Evolutionary conservation across 352 stramenopile genomes (phyloP).

Genomic region (Phytophthora citrophthora): DNA sequence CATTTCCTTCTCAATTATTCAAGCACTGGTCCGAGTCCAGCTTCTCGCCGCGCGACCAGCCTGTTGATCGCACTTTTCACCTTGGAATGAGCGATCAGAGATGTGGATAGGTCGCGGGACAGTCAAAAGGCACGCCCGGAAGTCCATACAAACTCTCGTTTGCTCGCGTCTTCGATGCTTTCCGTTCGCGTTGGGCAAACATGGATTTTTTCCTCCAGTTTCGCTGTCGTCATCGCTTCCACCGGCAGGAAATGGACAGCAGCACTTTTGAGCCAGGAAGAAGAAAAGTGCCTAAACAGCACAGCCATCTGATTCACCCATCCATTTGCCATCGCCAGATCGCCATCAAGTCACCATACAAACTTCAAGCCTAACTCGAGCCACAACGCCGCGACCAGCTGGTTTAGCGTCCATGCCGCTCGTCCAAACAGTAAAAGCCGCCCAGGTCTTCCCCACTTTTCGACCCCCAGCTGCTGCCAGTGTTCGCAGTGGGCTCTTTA

Average conservation of each 20-base stretch:
- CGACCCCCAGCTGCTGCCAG: conserved; percentile 13
- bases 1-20: conserved; percentile 10
- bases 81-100: conserved; percentile 19
- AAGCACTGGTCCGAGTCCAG: conserved; percentile 2
- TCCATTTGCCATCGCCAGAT: conserved; percentile 6
- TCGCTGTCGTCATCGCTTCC: conserved; percentile 1
- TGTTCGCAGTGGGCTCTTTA: not conserved
- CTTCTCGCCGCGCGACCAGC: conserved; percentile 10
- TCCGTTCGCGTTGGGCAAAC: not conserved
- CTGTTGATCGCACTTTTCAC: conserved; percentile 12
- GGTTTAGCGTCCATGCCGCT: conserved; percentile 1
- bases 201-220: conserved; percentile 13
- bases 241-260: conserved; percentile 1
- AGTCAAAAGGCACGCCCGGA: not conserved
- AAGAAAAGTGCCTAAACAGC: not conserved
- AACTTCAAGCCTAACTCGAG: conserved; percentile 7
- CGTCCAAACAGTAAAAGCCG: conserved; percentile 30
- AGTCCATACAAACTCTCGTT: not conserved
- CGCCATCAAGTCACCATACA: not conserved
- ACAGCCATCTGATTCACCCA: conserved; percentile 6
- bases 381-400: conserved; percentile 24
- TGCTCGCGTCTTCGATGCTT: not conserved
- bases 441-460: not conserved
- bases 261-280: no score
- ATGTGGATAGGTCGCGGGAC: conserved; percentile 21